These are phyloP conservation scores for Collybia sordida DNA, from an alignment of 768 basidiomycete genomes.

Conservation along the genomic window DNA sequence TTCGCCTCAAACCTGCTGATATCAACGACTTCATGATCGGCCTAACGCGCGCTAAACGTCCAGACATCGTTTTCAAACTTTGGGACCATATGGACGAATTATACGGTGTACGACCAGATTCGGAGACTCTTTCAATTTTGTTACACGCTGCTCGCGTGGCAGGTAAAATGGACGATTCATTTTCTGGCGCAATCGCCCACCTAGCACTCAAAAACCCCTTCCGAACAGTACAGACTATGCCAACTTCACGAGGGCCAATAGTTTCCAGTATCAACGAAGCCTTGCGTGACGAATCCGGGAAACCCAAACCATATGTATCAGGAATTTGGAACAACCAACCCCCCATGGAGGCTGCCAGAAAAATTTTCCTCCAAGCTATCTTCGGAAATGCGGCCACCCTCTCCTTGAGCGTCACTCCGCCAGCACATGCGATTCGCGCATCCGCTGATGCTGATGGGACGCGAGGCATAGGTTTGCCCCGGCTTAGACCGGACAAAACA, in stretches of 20 bases:
- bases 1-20: slow-evolving; percentile 15
- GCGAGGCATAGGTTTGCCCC: slow-evolving; percentile 7
- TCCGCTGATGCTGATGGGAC: slow-evolving; percentile 22
- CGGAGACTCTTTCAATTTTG: slow-evolving; percentile 55
- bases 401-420: slow-evolving; percentile 10
- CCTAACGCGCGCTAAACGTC: slow-evolving; percentile 51
- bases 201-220: slow-evolving; percentile 38
- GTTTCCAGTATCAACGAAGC: not conserved
- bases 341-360: slow-evolving; percentile 48
- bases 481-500: slow-evolving; percentile 9
- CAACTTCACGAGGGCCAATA: not conserved
- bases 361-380: slow-evolving; percentile 54
- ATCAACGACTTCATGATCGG: slow-evolving; percentile 46
- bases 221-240: slow-evolving; percentile 13
- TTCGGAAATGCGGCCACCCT: slow-evolving; percentile 44
- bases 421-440: slow-evolving; percentile 27
- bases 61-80: slow-evolving; percentile 61
- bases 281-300: slow-evolving; percentile 22
- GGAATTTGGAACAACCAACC: slow-evolving; percentile 45
- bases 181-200: slow-evolving; percentile 49
- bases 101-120: slow-evolving; percentile 57
- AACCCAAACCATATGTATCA: slow-evolving; percentile 25
- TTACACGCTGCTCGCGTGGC: slow-evolving; percentile 60
- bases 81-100: slow-evolving; percentile 67
- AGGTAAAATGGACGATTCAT: slow-evolving; percentile 47